Percentiles rank a stretch among this genome's conserved stretches.
These are phyloP conservation scores for Hypoxylon lenormandii DNA, from an alignment of 495 filamentous ascomycete species.

Conservation along the genomic window DNA sequence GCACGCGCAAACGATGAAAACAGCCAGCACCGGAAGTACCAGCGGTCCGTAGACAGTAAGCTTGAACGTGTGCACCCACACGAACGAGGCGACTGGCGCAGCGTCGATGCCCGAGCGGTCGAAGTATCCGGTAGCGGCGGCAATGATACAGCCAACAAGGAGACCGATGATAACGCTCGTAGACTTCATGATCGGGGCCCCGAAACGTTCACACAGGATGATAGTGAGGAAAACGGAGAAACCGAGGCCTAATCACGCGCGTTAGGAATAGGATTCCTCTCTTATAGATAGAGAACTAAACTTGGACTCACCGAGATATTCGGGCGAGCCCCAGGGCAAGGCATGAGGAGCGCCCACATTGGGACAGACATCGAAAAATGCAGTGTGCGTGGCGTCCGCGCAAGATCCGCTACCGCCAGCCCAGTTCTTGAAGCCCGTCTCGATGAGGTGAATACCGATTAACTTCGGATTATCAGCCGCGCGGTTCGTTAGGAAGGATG, in stretches of 20 bases:
- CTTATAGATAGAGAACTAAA: background rate
- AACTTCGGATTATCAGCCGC: constrained; percentile 30
- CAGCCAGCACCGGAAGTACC: constrained; percentile 83
- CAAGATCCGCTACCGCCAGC: constrained; percentile 80
- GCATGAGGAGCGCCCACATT: constrained; percentile 78
- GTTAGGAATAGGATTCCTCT: constrained; percentile 9
- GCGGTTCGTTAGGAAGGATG: background rate
- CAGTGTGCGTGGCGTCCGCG: constrained; percentile 63
- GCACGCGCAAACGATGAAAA: constrained; percentile 89
- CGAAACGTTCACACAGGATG: constrained; percentile 85
- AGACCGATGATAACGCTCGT: constrained; percentile 84
- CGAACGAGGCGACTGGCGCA: constrained; percentile 81
- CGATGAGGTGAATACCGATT: constrained; percentile 79
- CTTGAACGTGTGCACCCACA: constrained; percentile 91
- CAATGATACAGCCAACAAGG: constrained; percentile 87
- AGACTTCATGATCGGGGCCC: constrained; percentile 74
- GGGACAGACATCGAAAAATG: constrained; percentile 75
- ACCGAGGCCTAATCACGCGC: constrained; percentile 68
- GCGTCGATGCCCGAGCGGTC: constrained; percentile 73
- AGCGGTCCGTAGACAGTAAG: constrained; percentile 84
- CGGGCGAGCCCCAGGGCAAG: constrained; percentile 85
- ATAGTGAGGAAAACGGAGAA: constrained; percentile 93
- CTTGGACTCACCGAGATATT: constrained; percentile 73
- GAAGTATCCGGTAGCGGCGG: constrained; percentile 86
- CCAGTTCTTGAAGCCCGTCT: constrained; percentile 85